phyloP scores from a whole-genome alignment of 352 stramenopile genomes.

The Phytophthora quininea region DNA sequence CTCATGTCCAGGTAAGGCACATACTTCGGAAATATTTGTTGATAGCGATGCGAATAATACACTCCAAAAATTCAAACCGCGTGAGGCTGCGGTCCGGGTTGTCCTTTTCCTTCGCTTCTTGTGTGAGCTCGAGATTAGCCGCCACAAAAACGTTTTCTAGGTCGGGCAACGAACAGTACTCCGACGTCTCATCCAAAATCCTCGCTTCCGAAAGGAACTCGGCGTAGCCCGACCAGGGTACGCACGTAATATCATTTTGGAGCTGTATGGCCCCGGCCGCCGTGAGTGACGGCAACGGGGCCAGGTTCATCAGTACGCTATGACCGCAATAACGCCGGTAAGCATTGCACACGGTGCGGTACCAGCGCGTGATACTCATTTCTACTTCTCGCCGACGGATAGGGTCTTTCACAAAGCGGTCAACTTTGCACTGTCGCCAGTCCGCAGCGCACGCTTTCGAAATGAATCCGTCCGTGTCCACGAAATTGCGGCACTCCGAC shows the following conservation, averaged over 20 bases:
- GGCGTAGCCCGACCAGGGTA: conserved; percentile 75
- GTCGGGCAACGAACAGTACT: conserved; percentile 69
- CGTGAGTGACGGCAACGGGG: conserved; percentile 43
- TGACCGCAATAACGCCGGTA: conserved; percentile 75
- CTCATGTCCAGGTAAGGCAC: conserved; percentile 9
- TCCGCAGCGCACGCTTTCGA: conserved; percentile 68
- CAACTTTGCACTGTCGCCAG: conserved; percentile 78
- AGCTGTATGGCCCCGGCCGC: conserved; percentile 53
- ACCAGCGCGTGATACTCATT: conserved; percentile 53
- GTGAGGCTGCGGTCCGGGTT: conserved; percentile 81
- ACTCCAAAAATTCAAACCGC: conserved; percentile 82
- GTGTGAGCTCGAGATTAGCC: conserved; percentile 77
- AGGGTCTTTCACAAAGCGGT: conserved; percentile 76
- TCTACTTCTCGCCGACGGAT: conserved; percentile 65
- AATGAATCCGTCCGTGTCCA: conserved; percentile 75
- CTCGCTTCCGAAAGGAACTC: conserved; percentile 68
- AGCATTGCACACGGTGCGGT: conserved; percentile 57
- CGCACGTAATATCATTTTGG: conserved; percentile 69
- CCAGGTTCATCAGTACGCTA: conserved; percentile 61
- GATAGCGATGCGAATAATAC: conserved; percentile 75
- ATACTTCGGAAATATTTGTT: conserved; percentile 80
- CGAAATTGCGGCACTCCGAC: conserved; percentile 59
- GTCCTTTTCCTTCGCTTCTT: conserved; percentile 81
- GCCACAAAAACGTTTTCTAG: conserved; percentile 85
- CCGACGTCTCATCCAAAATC: conserved; percentile 72